These are phyloP conservation scores for Penicillium janthinellum DNA, from an alignment of 2,329 filamentous ascomycete species.

Conservation along the genomic window DNA sequence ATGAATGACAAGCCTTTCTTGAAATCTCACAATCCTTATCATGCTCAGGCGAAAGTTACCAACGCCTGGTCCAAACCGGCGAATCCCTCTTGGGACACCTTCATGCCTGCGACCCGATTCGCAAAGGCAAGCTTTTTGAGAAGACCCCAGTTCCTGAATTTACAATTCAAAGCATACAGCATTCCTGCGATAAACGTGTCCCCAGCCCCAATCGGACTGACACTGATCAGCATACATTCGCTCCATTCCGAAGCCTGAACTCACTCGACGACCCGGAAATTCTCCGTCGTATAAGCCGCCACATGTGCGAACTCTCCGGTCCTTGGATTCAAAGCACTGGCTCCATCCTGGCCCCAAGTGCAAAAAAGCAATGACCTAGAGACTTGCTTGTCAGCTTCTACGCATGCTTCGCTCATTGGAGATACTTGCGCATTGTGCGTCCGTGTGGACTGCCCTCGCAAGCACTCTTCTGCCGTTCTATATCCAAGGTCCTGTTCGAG, in stretches of 20 bases:
- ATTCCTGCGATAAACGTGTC: constrained; percentile 76
- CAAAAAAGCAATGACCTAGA: constrained; percentile 55
- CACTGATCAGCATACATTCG: constrained; percentile 13
- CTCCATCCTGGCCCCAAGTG: constrained; percentile 62
- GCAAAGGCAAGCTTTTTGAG: constrained; percentile 60
- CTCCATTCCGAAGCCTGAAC: constrained; percentile 30
- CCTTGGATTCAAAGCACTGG: constrained; percentile 48
- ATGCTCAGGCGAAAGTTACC: background rate
- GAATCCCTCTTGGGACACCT: constrained; percentile 70
- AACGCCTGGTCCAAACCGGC: constrained; percentile 48
- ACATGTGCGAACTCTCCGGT: constrained; percentile 42
- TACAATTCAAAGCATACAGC: constrained; percentile 62
- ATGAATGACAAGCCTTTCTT: background rate
- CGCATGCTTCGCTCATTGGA: too few species aligned
- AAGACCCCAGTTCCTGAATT: constrained; percentile 52
- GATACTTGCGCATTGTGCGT: constrained; percentile 50
- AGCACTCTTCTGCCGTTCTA: constrained; percentile 53
- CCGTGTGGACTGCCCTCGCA: constrained; percentile 48
- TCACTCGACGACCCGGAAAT: constrained; percentile 61
- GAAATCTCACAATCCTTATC: background rate
- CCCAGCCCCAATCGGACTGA: constrained; percentile 70
- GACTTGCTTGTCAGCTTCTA: background rate
- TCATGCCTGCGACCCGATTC: constrained; percentile 66
- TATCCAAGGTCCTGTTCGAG: constrained; percentile 40
- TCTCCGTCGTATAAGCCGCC: constrained; percentile 45